These are phyloP conservation scores for Amauroascus niger DNA, from an alignment of 2,329 filamentous ascomycete genomes.

Conservation along the genomic window DNA sequence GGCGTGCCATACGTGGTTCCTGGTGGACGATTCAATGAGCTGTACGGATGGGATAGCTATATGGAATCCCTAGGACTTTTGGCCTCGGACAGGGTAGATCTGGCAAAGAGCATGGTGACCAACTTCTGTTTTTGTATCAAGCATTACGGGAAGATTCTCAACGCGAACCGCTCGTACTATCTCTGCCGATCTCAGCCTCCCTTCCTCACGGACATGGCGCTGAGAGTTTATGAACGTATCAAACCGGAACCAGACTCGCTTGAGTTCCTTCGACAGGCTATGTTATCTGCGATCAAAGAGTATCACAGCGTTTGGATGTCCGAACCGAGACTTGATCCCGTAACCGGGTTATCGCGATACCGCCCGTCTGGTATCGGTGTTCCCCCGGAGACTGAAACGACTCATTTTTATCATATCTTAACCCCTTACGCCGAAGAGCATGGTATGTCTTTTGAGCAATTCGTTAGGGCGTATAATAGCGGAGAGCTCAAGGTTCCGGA, in stretches of 20 bases:
- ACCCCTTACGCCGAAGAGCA: constrained; percentile 76
- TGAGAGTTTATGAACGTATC: constrained; percentile 88
- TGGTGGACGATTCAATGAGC: constrained; percentile 91
- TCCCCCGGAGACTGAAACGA: constrained; percentile 81
- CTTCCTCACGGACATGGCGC: constrained; percentile 93
- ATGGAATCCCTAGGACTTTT: constrained; percentile 91
- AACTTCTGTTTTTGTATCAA: constrained; percentile 98
- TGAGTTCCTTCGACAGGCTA: constrained; percentile 70
- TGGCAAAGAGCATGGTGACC: constrained; percentile 87
- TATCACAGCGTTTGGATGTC: constrained; percentile 83
- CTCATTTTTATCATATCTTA: constrained; percentile 75
- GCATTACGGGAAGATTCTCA: constrained; percentile 97
- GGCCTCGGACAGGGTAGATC: constrained; percentile 70
- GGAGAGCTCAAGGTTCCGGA: constrained; percentile 70
- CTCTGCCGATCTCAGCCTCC: constrained; percentile 88
- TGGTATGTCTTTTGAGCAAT: constrained; percentile 69
- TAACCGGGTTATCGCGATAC: constrained; percentile 74
- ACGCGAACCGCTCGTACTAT: constrained; percentile 94
- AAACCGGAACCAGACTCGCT: constrained; percentile 69
- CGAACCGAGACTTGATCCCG: constrained; percentile 65
- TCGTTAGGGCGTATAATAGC: constrained; percentile 80
- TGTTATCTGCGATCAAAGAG: constrained; percentile 91
- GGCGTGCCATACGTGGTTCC: constrained; percentile 95
- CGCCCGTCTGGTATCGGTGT: constrained; percentile 74
- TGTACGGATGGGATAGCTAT: constrained; percentile 99